These are phyloP conservation scores for Trichomonascaceae sp. DNA, from an alignment of 1,139 yeast species.

Conservation along the genomic window DNA sequence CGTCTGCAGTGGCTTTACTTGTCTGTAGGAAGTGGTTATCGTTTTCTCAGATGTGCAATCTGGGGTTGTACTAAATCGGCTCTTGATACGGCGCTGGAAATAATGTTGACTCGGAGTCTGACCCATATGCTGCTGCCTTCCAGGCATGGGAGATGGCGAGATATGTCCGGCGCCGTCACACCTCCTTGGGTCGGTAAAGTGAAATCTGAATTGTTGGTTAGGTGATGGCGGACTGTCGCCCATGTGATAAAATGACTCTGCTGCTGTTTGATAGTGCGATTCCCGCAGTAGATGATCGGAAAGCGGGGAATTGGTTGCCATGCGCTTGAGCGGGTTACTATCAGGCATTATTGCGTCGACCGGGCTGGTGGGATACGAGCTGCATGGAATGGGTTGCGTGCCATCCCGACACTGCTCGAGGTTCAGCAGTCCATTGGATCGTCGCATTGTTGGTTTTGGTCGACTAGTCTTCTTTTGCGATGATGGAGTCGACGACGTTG, in stretches of 20 bases:
- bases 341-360: too few relatives aligned
- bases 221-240: background rate
- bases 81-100: background rate
- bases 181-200: background rate
- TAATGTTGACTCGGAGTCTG: too few relatives aligned
- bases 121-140: too few relatives aligned
- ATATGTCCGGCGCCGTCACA: background rate
- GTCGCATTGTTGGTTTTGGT: background rate
- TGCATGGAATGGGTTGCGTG: background rate
- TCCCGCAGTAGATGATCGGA: background rate
- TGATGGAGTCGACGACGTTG: too few relatives aligned
- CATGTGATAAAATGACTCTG: background rate
- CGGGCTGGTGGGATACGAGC: background rate
- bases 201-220: background rate
- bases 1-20: constrained; percentile 73
- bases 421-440: background rate
- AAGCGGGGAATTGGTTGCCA: background rate
- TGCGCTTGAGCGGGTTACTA: background rate
- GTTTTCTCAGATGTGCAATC: constrained; percentile 9
- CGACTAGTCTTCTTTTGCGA: too few relatives aligned
- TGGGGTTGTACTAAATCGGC: background rate
- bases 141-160: background rate
- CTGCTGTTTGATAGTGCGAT: background rate
- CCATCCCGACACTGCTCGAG: background rate
- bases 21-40: constrained; percentile 31